Evolutionary conservation across 2,329 filamentous ascomycete genomes (phyloP), one percentile per base, ranked within the genome.

Genomic region (Aspergillus sp.): DNA sequence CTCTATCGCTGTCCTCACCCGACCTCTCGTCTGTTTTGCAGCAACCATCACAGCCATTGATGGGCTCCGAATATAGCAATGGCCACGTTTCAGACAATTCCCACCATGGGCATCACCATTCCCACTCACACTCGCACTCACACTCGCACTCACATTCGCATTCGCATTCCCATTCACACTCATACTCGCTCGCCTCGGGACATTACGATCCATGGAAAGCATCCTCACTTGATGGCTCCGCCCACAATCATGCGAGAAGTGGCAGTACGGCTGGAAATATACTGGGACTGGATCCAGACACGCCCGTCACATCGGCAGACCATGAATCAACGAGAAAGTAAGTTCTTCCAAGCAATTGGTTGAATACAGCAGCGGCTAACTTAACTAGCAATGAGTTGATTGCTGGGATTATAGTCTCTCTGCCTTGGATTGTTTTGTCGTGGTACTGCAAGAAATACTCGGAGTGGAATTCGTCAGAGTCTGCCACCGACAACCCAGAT

Each of bases 341-440:
- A 40, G 55, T 53, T 29, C 28, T 10, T 32, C 30, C 10, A 2
- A 12, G 27, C 13, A 12, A 33, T 26, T 13, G n/a, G 34, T 33
- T 29, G 13, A n/a, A 42, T 45, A 41, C 37, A 43, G 39, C 13
- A 34, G 40, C 43, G 32, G 27, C 54, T 58, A 58, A 51, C 60
- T 55, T 42, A 44, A 45, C 12, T 42, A 68, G 73, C 11, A 62
- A 68, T 27, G 75, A 79, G 55, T 60, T 72, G 5, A 48, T 78
- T 44, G 74, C 74, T 5, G 75, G 74, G 26, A 51, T 77, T 42
- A 61, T 80, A 28, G 52, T 62, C 7, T 53, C 60, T 12, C 43
- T 64, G 27, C 65, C 65, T 19, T 68, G 65, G 65, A 56, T 67
- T 26, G 53, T 52, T 6, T 33, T 67, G 7, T 68, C 65, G 11